Evolutionary conservation across 805 yeast species (phyloP), one percentile per base, ranked within the genome.

Genomic region (Komagataella populi): DNA sequence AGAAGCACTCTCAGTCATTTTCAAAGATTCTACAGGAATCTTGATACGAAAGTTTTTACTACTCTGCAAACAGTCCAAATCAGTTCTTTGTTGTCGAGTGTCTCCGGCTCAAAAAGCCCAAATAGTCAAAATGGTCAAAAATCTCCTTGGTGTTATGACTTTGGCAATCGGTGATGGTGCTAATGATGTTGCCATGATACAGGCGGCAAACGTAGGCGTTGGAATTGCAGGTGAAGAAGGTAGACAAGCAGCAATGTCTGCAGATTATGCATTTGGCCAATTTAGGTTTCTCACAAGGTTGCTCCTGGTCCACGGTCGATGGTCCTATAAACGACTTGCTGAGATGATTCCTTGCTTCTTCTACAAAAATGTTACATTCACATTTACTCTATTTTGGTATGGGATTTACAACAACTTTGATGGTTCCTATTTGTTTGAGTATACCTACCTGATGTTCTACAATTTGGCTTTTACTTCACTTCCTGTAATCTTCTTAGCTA

Each of bases 171-270:
- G 95, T 36, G 95, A 85, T 62, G 95, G 95, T 55, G 87, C 93
- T 23, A 85, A 85, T 60, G 95, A 85, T 63, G 93, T 85, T 49
- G 86, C 93, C 6, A 85, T 85, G 95, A 86, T 85, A 55, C 91
- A 84, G 60, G 84, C 87, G 39, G 91, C 95, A 4, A 83, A 86
- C 62, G 80, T 86, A 39, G 95, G 95, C 52, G 83, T 86, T 44
- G 95, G 95, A 56, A 84, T 85, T 60, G 91, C 89, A 6, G 95
- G 95, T 56, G 87, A 84, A 58, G 95, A 85, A 67, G 95, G 95
- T 54, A 69, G 93, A 50, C 90, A 84, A 60, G 95, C 95, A 1
- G 93, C 82, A 7, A 85, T 85, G 95, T 79, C 88, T 1, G 80
- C 90, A 0, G 95, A 85, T 68, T 85, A 83, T 63, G 91, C 89